phyloP scores from a whole-genome alignment of 2,329 filamentous ascomycete genomes.

The Curvularia sp. region DNA sequence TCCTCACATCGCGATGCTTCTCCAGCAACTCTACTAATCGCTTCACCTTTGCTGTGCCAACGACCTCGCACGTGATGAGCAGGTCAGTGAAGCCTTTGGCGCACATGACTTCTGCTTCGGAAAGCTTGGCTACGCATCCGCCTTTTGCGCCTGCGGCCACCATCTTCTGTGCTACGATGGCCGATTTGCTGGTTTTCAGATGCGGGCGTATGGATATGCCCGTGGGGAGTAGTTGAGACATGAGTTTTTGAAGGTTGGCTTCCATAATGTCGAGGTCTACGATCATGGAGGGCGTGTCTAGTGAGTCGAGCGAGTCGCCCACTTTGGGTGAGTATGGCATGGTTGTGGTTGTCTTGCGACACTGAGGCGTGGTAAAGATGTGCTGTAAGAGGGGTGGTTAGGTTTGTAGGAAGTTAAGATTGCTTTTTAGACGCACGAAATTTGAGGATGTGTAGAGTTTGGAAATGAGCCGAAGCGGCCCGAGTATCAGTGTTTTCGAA shows the following conservation, averaged over 20 bases:
- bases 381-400: neutral
- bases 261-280: constrained; percentile 62
- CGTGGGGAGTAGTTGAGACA: constrained; percentile 55
- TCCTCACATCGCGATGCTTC: constrained; percentile 50
- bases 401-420: neutral
- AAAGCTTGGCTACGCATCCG: constrained; percentile 61
- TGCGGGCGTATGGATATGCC: constrained; percentile 58
- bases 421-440: no score
- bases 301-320: constrained; percentile 53
- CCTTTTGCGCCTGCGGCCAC: constrained; percentile 58
- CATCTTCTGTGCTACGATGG: constrained; percentile 55
- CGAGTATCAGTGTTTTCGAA: neutral
- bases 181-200: constrained; percentile 62
- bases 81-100: constrained; percentile 57
- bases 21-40: constrained; percentile 56
- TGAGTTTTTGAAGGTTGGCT: constrained; percentile 58
- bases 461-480: no score
- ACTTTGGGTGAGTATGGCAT: constrained; percentile 52
- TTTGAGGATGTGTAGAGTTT: no score
- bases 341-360: constrained; percentile 2
- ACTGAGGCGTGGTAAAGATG: neutral
- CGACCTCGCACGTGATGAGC: constrained; percentile 60
- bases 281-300: constrained; percentile 65
- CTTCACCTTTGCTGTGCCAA: constrained; percentile 56
- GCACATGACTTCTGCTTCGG: constrained; percentile 51